These are phyloP conservation scores for Cryptococcus depauperatus DNA, from an alignment of 1,284 basidiomycete genomes.

Conservation along the genomic window DNA sequence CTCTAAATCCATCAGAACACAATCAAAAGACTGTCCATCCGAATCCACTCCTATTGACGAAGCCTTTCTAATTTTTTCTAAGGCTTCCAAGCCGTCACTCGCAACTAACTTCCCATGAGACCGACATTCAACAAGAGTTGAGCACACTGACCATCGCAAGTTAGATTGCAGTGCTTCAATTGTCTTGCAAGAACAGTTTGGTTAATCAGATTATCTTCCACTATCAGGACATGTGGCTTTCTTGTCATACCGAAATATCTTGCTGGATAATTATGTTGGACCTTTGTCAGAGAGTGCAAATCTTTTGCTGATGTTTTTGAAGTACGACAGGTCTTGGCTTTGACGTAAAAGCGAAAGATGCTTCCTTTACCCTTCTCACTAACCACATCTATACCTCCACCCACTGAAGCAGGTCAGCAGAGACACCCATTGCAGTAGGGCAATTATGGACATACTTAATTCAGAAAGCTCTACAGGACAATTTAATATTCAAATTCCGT, in stretches of 20 bases:
- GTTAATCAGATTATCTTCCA: slow-evolving; percentile 46
- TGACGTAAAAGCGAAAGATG: slow-evolving; percentile 48
- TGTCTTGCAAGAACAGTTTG: slow-evolving; percentile 38
- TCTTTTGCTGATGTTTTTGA: not conserved
- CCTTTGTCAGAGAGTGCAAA: not conserved
- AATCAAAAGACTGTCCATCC: slow-evolving; percentile 29
- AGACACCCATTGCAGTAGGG: too few relatives aligned
- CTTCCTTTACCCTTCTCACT: slow-evolving; percentile 34
- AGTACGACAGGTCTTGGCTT: slow-evolving; percentile 19
- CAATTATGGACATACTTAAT: slow-evolving; percentile 21
- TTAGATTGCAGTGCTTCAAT: slow-evolving; percentile 25
- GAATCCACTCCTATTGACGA: slow-evolving; percentile 11
- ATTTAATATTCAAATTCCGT: too few relatives aligned
- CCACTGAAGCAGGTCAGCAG: slow-evolving; percentile 21
- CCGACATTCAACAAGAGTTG: not conserved
- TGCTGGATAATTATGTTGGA: slow-evolving; percentile 6
- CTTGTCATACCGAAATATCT: slow-evolving; percentile 9
- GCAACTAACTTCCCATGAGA: slow-evolving; percentile 22
- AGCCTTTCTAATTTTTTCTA: slow-evolving; percentile 39
- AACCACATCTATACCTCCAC: slow-evolving; percentile 38
- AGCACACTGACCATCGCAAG: slow-evolving; percentile 22
- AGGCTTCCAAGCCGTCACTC: slow-evolving; percentile 44
- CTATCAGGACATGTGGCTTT: slow-evolving; percentile 29
- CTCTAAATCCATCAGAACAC: slow-evolving; percentile 42
- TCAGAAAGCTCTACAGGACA: slow-evolving; percentile 30